A percentile compares a stretch with the other conserved stretches of the same genome.
phyloP scores from a whole-genome alignment of 2,329 filamentous ascomycete genomes.

The Diaporthe citrichinensis region DNA sequence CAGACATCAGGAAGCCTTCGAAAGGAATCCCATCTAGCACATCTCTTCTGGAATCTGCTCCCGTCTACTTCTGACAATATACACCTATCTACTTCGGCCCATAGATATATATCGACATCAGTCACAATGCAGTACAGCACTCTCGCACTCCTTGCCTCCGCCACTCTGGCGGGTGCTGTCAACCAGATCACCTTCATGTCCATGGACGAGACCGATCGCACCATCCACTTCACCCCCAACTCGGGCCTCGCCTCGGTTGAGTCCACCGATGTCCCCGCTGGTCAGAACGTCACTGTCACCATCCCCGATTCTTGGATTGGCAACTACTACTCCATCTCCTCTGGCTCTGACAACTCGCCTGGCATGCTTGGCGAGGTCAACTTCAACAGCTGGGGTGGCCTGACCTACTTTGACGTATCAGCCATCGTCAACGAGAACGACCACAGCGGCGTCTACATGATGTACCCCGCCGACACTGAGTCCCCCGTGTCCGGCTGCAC shows the following conservation, averaged over 20 bases:
- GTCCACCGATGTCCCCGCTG: constrained; percentile 56
- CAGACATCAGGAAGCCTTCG: constrained; percentile 25
- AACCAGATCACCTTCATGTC: constrained; percentile 71
- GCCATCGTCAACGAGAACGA: constrained; percentile 60
- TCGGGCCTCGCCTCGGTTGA: constrained; percentile 53
- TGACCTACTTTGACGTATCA: constrained; percentile 61
- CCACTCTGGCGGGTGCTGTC: constrained; percentile 58
- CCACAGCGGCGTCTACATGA: constrained; percentile 54
- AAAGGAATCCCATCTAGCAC: constrained; percentile 32
- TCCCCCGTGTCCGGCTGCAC: constrained; percentile 56
- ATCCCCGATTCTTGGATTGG: constrained; percentile 49
- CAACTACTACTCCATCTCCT: constrained; percentile 53
- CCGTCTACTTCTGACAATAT: constrained; percentile 18
- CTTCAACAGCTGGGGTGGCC: constrained; percentile 53
- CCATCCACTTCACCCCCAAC: constrained; percentile 65
- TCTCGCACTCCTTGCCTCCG: constrained; percentile 57
- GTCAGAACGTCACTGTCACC: constrained; percentile 52
- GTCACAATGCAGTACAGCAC: constrained; percentile 69
- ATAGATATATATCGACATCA: constrained; percentile 42
- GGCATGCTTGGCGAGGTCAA: constrained; percentile 56
- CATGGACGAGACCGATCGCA: constrained; percentile 66
- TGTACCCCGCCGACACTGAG: constrained; percentile 51
- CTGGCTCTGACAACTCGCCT: constrained; percentile 50
- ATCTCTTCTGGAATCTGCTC: constrained; percentile 20
- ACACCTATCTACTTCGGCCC: not conserved